Conservation (phyloP, 1,284 basidiomycete genomes). For the Malassezia equina region DNA sequence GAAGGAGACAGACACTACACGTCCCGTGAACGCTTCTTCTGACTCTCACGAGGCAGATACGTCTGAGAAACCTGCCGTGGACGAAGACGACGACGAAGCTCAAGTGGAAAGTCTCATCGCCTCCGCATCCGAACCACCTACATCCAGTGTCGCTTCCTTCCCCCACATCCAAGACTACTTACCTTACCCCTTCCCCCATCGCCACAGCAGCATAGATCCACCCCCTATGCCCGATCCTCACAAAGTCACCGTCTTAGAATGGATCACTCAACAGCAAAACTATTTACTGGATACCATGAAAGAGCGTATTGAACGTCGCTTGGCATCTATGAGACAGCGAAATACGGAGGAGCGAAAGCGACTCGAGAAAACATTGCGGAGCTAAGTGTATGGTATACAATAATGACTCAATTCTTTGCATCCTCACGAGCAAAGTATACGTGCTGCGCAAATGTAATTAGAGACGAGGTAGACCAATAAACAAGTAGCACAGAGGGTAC, state of each 20-base stretch:
- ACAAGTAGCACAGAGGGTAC: constrained; percentile 61
- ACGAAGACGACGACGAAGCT: constrained; percentile 1
- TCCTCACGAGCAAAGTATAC: constrained; percentile 53
- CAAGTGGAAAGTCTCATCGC: neutral
- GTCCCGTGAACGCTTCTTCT: neutral
- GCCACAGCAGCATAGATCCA: neutral
- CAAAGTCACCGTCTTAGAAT: constrained; percentile 12
- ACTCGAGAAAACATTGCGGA: constrained; percentile 10
- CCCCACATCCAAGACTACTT: constrained; percentile 11
- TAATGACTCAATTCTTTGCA: neutral
- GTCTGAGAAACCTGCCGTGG: neutral
- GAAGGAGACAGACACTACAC: neutral
- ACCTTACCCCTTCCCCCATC: constrained; percentile 16
- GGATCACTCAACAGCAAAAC: constrained; percentile 12
- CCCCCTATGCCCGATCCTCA: constrained; percentile 9
- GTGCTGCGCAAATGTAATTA: constrained; percentile 68
- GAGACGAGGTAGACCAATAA: constrained; percentile 74
- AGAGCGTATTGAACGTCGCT: constrained; percentile 9
- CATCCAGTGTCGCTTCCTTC: neutral
- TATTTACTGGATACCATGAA: constrained; percentile 16
- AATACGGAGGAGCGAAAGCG: constrained; percentile 10
- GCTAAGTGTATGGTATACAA: neutral
- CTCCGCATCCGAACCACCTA: neutral
- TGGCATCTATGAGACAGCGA: constrained; percentile 2
- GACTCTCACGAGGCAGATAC: neutral